phyloP scores from a whole-genome alignment of 306 rosid species.

The Ochetophila trinervis region DNA sequence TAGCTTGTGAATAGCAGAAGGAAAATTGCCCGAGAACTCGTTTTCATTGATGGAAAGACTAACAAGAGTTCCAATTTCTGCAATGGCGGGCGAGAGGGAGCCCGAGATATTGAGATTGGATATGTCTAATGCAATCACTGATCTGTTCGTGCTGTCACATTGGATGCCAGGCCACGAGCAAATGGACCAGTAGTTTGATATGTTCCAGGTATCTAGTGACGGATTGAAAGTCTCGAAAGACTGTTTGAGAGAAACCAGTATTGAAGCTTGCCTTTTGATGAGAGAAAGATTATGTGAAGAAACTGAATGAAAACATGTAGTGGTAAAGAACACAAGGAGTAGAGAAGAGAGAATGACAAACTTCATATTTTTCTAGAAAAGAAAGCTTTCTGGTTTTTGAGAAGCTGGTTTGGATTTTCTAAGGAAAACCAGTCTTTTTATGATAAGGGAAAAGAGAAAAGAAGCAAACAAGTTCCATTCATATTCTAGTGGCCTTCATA shows the following conservation, averaged over 20 bases:
- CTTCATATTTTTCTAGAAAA: constrained; percentile 28
- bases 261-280: constrained; percentile 62
- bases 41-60: constrained; percentile 50
- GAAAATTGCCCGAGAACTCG: constrained; percentile 47
- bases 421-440: constrained; percentile 13
- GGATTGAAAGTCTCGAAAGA: constrained; percentile 42
- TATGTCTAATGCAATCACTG: constrained; percentile 61
- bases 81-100: constrained; percentile 54
- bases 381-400: constrained; percentile 15
- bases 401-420: constrained; percentile 6
- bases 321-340: constrained; percentile 25
- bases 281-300: constrained; percentile 42
- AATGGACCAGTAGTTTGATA: constrained; percentile 50
- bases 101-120: constrained; percentile 68
- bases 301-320: constrained; percentile 31
- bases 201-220: constrained; percentile 48
- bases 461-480: constrained; percentile 9
- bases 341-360: constrained; percentile 21
- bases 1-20: constrained; percentile 42
- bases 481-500: not conserved
- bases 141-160: constrained; percentile 45
- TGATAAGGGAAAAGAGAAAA: constrained; percentile 8
- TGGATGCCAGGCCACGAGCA: constrained; percentile 73
- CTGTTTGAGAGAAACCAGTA: constrained; percentile 62
- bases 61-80: constrained; percentile 43